Conservation (phyloP, 2,329 filamentous ascomycete genomes). For the Phoma sp. region DNA sequence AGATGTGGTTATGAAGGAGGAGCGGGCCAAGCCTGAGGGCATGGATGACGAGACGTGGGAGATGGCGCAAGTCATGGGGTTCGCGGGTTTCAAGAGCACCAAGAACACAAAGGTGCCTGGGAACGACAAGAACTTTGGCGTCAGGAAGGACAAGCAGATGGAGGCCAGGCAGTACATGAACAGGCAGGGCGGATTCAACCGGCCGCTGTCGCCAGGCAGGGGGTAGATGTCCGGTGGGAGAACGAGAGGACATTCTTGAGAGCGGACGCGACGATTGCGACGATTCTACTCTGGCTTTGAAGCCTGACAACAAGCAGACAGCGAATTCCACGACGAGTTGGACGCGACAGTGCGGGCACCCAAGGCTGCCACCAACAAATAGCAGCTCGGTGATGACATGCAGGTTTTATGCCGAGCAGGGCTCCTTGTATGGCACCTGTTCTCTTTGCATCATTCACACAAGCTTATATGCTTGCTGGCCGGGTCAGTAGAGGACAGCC, state of each 20-base stretch:
- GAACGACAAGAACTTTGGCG: slow-evolving; percentile 78
- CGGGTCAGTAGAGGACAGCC: too few species aligned
- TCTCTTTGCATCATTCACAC: not conserved
- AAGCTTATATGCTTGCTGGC: not conserved
- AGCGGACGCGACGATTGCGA: not conserved
- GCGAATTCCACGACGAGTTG: too few species aligned
- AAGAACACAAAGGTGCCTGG: slow-evolving; percentile 89
- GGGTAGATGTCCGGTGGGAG: not conserved
- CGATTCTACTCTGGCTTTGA: not conserved
- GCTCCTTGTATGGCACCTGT: not conserved
- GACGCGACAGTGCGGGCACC: too few species aligned
- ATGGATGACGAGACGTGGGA: slow-evolving; percentile 71
- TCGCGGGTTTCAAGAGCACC: slow-evolving; percentile 82
- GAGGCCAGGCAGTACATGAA: slow-evolving; percentile 99
- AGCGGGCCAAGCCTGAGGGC: slow-evolving; percentile 41
- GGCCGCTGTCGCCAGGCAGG: slow-evolving; percentile 66
- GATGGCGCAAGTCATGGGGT: slow-evolving; percentile 90
- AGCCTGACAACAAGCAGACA: too few species aligned
- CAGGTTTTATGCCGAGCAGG: too few species aligned
- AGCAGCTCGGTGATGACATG: too few species aligned
- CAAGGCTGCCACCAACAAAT: not conserved
- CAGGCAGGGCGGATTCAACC: slow-evolving; percentile 80
- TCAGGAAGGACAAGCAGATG: slow-evolving; percentile 92
- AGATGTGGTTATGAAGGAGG: slow-evolving; percentile 40
- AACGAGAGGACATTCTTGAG: not conserved